Evolutionary conservation across 352 stramenopile species (phyloP).

Genomic region (Pythium rhizo-oryzae): DNA sequence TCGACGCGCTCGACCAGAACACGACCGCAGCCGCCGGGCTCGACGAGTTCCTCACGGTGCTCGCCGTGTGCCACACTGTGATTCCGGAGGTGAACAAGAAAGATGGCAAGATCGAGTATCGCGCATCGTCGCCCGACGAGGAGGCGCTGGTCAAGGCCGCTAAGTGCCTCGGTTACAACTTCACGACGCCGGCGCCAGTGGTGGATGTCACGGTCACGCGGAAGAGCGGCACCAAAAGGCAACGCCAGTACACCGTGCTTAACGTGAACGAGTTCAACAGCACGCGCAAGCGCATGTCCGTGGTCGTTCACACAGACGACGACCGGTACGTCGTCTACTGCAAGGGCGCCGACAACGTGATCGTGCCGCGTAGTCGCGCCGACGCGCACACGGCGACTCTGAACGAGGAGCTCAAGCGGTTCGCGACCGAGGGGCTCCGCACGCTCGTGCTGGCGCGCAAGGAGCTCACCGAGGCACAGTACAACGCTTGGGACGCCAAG

Average conservation of each 20-base stretch:
- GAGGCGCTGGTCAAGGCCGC: constrained; percentile 92
- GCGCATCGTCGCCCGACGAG: constrained; percentile 93
- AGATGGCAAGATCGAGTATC: constrained; percentile 64
- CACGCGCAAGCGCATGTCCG: constrained; percentile 98
- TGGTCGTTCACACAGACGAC: constrained; percentile 82
- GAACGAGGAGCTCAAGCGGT: constrained; percentile 65
- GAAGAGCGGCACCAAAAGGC: constrained; percentile 35
- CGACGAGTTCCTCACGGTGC: constrained; percentile 71
- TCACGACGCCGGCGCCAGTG: constrained; percentile 64
- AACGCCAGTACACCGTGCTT: constrained; percentile 62
- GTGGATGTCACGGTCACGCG: constrained; percentile 54
- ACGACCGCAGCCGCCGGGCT: constrained; percentile 33
- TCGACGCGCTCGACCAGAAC: constrained; percentile 43
- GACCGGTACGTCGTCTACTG: constrained; percentile 58
- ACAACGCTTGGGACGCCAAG: constrained; percentile 58
- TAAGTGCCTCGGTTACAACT: constrained; percentile 81
- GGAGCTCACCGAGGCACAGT: constrained; percentile 59
- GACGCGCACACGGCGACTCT: constrained; percentile 40
- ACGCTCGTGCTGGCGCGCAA: constrained; percentile 79
- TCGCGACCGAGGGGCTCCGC: constrained; percentile 82
- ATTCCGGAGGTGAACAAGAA: constrained; percentile 61
- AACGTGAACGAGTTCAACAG: constrained; percentile 90
- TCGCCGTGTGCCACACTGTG: constrained; percentile 79
- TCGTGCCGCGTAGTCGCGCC: constrained; percentile 57
- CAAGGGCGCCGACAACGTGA: constrained; percentile 88